Conservation (phyloP, 2,329 filamentous ascomycete species). For the Sporothrix globosa region DNA sequence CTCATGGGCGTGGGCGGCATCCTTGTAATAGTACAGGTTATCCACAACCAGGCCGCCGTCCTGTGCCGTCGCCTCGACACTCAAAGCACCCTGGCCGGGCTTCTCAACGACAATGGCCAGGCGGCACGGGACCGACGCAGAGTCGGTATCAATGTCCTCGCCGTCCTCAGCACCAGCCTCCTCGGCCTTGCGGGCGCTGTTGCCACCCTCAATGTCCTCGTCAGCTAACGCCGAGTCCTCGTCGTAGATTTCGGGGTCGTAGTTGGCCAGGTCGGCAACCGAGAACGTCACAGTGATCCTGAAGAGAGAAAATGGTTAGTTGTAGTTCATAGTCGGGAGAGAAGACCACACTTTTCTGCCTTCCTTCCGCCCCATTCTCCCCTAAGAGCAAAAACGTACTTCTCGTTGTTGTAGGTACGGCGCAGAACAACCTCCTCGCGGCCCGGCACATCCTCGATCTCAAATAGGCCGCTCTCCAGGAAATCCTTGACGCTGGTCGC, state of each 20-base stretch:
- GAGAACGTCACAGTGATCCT: slow-evolving; percentile 75
- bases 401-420: slow-evolving; percentile 84
- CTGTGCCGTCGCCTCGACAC: slow-evolving; percentile 83
- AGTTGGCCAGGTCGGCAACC: slow-evolving; percentile 76
- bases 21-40: slow-evolving; percentile 85
- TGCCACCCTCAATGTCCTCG: slow-evolving; percentile 52
- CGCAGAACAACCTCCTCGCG: slow-evolving; percentile 86
- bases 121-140: slow-evolving; percentile 73
- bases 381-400: slow-evolving; percentile 58
- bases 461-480: slow-evolving; percentile 80
- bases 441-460: slow-evolving; percentile 79
- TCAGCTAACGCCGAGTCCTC: slow-evolving; percentile 60
- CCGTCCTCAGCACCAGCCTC: slow-evolving; percentile 62
- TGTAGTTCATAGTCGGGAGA: too few relatives aligned
- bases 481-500: slow-evolving; percentile 84
- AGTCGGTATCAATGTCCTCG: slow-evolving; percentile 52
- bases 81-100: slow-evolving; percentile 78
- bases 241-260: slow-evolving; percentile 62
- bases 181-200: slow-evolving; percentile 43
- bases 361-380: background rate
- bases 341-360: background rate
- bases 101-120: slow-evolving; percentile 90
- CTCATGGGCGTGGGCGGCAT: slow-evolving; percentile 75
- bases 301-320: background rate
- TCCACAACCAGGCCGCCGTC: slow-evolving; percentile 86